phyloP scores from a whole-genome alignment of 192 early-diverging fungal species.

The Coemansia sp. region DNA sequence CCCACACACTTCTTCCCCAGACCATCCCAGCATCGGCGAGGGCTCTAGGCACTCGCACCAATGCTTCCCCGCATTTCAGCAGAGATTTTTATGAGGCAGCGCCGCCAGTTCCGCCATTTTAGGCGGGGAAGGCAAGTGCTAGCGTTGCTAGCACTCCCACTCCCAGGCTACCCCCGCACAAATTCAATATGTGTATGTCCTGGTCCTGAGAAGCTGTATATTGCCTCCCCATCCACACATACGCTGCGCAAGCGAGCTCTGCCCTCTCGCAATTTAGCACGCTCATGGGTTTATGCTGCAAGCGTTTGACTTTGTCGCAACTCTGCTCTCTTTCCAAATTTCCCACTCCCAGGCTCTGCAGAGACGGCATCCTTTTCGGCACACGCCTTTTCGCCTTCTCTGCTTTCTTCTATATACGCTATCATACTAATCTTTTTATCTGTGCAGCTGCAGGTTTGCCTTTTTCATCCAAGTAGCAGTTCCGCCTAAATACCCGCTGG shows the following conservation, averaged over 20 bases:
- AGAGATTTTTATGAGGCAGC: background rate
- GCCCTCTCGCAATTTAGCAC: background rate
- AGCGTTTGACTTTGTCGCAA: background rate
- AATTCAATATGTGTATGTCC: conserved; percentile 4
- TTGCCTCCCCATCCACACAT: background rate
- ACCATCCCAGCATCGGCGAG: background rate
- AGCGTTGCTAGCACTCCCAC: conserved; percentile 2
- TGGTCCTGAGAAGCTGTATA: conserved; percentile 3
- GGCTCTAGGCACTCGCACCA: conserved; percentile 10
- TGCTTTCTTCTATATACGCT: background rate
- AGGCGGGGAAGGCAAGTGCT: background rate
- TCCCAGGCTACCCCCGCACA: conserved; percentile 8
- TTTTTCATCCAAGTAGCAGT: background rate
- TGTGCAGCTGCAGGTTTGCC: background rate
- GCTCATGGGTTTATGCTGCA: background rate
- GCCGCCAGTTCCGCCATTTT: background rate
- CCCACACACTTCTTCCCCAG: conserved; percentile 17
- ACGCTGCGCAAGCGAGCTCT: background rate
- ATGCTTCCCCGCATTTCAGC: conserved; percentile 4
- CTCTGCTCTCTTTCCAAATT: background rate
- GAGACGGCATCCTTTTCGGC: background rate
- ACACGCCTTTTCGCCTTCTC: background rate
- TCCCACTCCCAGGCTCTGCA: background rate
- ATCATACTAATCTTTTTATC: background rate
- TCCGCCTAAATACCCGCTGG: background rate